phyloP scores from a whole-genome alignment of 2,329 filamentous ascomycete genomes.

The Metarhizium album region DNA sequence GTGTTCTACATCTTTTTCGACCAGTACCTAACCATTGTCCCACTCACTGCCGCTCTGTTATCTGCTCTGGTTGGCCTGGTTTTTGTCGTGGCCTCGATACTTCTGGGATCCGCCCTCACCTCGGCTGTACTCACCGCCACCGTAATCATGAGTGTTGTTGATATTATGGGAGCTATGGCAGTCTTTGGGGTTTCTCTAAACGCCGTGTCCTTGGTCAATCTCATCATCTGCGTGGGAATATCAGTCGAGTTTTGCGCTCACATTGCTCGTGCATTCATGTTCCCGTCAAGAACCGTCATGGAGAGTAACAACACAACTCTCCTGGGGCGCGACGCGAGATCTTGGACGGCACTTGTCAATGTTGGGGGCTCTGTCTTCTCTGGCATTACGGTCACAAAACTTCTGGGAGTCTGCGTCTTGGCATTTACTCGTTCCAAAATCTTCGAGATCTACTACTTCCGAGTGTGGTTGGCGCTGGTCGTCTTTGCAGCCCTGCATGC shows the following conservation, averaged over 20 bases:
- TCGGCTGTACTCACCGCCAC: slow-evolving; percentile 74
- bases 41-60: slow-evolving; percentile 67
- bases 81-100: slow-evolving; percentile 63
- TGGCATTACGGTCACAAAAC: slow-evolving; percentile 91
- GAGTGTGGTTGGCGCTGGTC: slow-evolving; percentile 88
- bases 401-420: slow-evolving; percentile 81
- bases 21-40: slow-evolving; percentile 80
- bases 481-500: slow-evolving; percentile 82
- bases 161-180: slow-evolving; percentile 94
- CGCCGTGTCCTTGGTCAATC: slow-evolving; percentile 87
- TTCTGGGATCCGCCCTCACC: slow-evolving; percentile 76
- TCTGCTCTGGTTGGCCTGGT: slow-evolving; percentile 79
- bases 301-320: slow-evolving; percentile 67
- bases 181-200: slow-evolving; percentile 82
- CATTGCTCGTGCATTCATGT: slow-evolving; percentile 91
- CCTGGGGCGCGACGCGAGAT: slow-evolving; percentile 70
- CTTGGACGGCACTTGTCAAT: slow-evolving; percentile 89
- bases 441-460: slow-evolving; percentile 98
- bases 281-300: slow-evolving; percentile 73
- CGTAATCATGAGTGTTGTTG: slow-evolving; percentile 85
- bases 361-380: slow-evolving; percentile 92
- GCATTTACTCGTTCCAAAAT: slow-evolving; percentile 97
- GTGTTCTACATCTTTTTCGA: slow-evolving; percentile 99
- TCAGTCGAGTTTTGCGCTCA: slow-evolving; percentile 96
- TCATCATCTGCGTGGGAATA: slow-evolving; percentile 95